Conservation (phyloP, 257 asterid species). For the Nicotiana benthamiana region DNA sequence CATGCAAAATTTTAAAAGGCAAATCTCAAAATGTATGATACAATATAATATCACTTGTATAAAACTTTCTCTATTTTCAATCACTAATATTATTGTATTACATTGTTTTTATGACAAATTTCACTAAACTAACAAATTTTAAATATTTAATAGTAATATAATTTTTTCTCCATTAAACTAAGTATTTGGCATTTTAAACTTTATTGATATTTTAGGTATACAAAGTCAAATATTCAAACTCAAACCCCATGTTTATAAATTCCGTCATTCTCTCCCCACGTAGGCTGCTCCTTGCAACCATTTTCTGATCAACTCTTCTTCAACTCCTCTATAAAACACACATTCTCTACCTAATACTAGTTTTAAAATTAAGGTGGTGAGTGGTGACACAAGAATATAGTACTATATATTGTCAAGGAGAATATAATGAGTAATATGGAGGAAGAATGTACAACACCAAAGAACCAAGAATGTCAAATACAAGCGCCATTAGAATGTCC, state of each 20-base stretch:
- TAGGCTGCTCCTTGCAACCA: not conserved
- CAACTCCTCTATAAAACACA: not conserved
- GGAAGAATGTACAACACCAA: conserved; percentile 63
- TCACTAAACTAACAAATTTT: too few species aligned
- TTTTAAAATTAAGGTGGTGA: not conserved
- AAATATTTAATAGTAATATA: too few species aligned
- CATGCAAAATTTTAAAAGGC: too few species aligned
- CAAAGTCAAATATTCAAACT: too few species aligned
- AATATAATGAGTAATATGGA: not conserved
- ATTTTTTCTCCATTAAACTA: too few species aligned
- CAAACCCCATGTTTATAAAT: not conserved
- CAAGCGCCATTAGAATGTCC: conserved; percentile 48
- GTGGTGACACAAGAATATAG: not conserved
- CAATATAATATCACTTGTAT: not conserved
- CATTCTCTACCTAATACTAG: not conserved
- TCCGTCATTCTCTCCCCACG: not conserved
- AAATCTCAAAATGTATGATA: not conserved
- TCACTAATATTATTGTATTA: too few species aligned
- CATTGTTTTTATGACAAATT: too few species aligned
- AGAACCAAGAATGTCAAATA: conserved; percentile 37
- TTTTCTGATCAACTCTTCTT: not conserved
- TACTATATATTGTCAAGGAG: not conserved
- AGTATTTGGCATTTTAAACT: not conserved
- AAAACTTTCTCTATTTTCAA: not conserved
- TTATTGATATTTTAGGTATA: too few species aligned